Base-by-base conservation (phyloP, 305 asterid species). In the Fraxinus albicans region DNA sequence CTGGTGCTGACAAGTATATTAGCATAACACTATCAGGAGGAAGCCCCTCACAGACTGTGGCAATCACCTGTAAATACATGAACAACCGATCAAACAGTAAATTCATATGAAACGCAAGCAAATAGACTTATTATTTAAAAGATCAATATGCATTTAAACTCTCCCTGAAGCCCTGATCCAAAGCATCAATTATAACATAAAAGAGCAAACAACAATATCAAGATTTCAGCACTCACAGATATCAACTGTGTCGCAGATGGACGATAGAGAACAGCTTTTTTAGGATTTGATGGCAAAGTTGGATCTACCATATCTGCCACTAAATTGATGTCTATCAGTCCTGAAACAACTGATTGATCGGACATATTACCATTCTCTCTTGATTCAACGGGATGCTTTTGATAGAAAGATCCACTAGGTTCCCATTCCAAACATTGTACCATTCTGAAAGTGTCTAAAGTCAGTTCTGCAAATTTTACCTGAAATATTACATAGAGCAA, bases 381-480 rank as follows among this genome's bases (percentile, higher is more conserved):
- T 42, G 92, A 55, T 86, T 95, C 97, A 82, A 85, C 85, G 3
- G 90, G 87, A 77, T 82, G 88, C 85, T 88, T 96, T 73, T 91
- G 97, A 86, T 92, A 93, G 86, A 93, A 93, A 77, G 98, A 89
- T 76, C 97, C 97, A 85, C 92, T 90, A 74, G 98, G 97, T 89
- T 96, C 98, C 98, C 98, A 96, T 91, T 96, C 99, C 94, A 96
- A 91, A 87, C 97, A 95, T 88, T 96, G 99, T 87, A 96, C 79
- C 98, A 96, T 96, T 90, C 98, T 91, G 80, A 86, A 95, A 81
- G 98, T 93, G 86, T 96, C 98, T 79, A 96, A 81, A 17, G 99
- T 93, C 87, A 93, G 89, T 86, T 96, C 99, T 78, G 99, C 97
- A 87, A 92, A 94, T 88, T 95, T 96, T 83, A 93, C 96, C 99